Base-by-base conservation (phyloP, 371 early-diverging fungal species). In the Syncephalis plumigaleata region DNA sequence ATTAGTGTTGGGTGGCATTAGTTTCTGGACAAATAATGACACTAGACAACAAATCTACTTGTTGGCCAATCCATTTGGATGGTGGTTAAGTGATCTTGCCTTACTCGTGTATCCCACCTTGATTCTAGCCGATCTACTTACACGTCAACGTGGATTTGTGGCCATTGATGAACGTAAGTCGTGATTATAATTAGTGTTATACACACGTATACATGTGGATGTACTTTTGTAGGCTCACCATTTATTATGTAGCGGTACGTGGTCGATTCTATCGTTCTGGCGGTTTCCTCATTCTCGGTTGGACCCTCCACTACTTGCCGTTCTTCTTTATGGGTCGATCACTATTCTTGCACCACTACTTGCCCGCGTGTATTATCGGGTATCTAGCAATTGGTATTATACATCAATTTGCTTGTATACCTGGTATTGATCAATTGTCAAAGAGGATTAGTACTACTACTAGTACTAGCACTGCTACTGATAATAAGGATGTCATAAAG, bases 291-390 rank as follows among this genome's bases (percentile, higher is more conserved):
- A 66, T 84, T 25, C 47, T 84, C 3, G 87, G 81, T 17, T 98
- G 90, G 86, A 48, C 70, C 8, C 57, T 90, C 25, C 99, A 98
- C 61, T 97, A 87, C 57, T 36, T 91, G 15, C 98, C 99, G 2
- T 98, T 97, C 71, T 94, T 91, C 67, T 51, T 85, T 44, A 88
- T 94, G 87, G 94, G 91, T 13, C 80, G 99, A 42, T 79, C 86
- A 26, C 67, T 97, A 15, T 98, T 96, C 65, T 64, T 97, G 46
- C 98, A 97, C 66, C 99, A 98, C 64, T 98, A 98, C 59, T 66
- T 96, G 25, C 97, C 97, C 0, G 84, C 90, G 8, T 71, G 84
- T 1, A 70, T 84, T 27, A 71, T 84, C 57, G 72, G 75, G 39
- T 88, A 91, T 59, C 71, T 91, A 55, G 54, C 84, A 5, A 39